These are phyloP conservation scores for Coniferiporia weirii DNA, from an alignment of 1,284 basidiomycete species.

Conservation along the genomic window DNA sequence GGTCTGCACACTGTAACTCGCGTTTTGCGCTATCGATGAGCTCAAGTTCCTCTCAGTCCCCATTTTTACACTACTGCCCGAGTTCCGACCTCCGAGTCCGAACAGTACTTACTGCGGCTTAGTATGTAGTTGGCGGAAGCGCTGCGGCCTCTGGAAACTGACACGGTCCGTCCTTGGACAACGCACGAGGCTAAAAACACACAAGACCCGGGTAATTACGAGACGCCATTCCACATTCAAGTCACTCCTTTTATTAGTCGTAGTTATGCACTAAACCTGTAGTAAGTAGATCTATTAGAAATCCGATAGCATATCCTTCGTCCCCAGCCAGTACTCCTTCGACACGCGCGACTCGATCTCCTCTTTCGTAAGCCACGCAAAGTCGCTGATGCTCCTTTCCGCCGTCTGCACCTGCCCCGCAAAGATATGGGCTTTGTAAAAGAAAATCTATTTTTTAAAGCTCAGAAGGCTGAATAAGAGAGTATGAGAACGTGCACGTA, in stretches of 20 bases:
- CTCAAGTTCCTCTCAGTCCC: too few species aligned
- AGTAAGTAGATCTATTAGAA: conserved; percentile 35
- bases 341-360: conserved; percentile 69
- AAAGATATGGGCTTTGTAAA: conserved; percentile 81
- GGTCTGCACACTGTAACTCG: too few species aligned
- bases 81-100: too few species aligned
- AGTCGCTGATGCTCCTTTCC: conserved; percentile 55
- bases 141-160: too few species aligned
- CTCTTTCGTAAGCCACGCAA: conserved; percentile 88
- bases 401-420: conserved; percentile 66
- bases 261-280: too few species aligned
- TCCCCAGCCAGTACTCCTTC: conserved; percentile 64
- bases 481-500: not conserved
- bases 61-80: too few species aligned
- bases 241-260: too few species aligned
- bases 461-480: not conserved
- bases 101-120: too few species aligned
- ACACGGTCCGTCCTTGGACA: too few species aligned
- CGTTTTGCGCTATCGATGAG: too few species aligned
- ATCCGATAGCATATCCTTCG: conserved; percentile 79
- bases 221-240: too few species aligned
- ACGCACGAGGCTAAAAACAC: not conserved
- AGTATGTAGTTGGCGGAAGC: too few species aligned
- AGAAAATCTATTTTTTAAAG: conserved; percentile 44
- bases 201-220: not conserved